Base-by-base conservation (phyloP, 306 rosid species). In the Begonia loranthoides region DNA sequence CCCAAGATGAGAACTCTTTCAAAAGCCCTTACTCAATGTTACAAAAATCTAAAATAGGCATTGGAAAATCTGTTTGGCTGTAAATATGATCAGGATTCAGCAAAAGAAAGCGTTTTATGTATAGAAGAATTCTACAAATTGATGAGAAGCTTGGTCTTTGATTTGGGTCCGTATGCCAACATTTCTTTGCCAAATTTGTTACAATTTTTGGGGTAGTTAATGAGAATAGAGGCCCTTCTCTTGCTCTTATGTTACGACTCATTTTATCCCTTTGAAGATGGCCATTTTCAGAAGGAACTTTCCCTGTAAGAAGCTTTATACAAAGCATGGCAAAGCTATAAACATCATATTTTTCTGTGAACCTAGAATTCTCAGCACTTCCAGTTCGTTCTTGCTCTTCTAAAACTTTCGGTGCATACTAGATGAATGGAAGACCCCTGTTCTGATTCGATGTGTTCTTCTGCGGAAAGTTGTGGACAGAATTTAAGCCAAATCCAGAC, bases 251-350 rank as follows among this genome's bases (percentile, higher is more conserved):
- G 67, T 82, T 82, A 60, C 85, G 67, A 59, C 92, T 90, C 92
- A 80, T 85, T 63, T 85, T 85, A 63, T 89, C 95, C 55, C 90
- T 94, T 74, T 85, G 95, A 51, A 82, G 85, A 69, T 82, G 95
- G 61, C 84, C 65, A 22, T 85, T 95, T 72, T 90, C 97, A 49
- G 85, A 85, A 51, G 97, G 95, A 43, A 82, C 94, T 74, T 90
- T 80, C 22, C 97, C 95, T 0, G 94, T 85, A 45, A 85, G 66
- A 61, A 90, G 80, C 62, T 90, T 87, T 63, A 90, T 82, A 86
- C 94, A 90, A 64, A 85, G 81, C 97, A 90, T 90, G 60, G 78
- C 95, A 21, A 85, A 90, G 62, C 97, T 85, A 59, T 90, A 90
- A 43, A 90, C 83, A 58, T 90, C 95, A 4, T 87, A 64, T 60